Evolutionary conservation across 1,139 yeast species (phyloP), one percentile per base, ranked within the genome.

Genomic region (Suhomyces taliae): DNA sequence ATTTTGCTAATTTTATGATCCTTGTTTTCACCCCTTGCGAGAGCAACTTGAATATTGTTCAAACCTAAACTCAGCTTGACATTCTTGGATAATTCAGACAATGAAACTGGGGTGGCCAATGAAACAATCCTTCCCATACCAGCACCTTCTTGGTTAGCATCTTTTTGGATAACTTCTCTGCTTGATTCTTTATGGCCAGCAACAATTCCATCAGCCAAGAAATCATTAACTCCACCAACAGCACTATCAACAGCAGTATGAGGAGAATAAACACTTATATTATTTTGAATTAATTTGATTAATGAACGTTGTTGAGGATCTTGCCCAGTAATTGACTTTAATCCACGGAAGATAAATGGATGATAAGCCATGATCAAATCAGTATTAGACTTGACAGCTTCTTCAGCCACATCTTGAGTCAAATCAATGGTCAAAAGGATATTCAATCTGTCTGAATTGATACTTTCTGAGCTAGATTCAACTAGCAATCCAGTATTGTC

Each of bases 171-270:
- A 15, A 74, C 62, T 12, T 49, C 58, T 29, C 68, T 59, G 2
- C 61, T 52, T 27, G 46, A 50, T 19, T 62, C 61, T 19, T 56
- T 53, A 9, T 59, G 51, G 0, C 62, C 63, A 8, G 61, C 58
- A 2, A 81, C 63, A 12, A 89, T 67, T 0, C 89, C 88, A 40
- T 80, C 82, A 0, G 82, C 87, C 37, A 93, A 73, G 85, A 96
- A 93, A 62, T 90, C 98, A 57, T 91, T 93, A 49, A 95, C 97
- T 27, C 99, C 99, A 9, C 88, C 90, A 14, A 68, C 67, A 9
- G 95, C 96, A 33, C 97, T 95, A 67, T 95, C 99, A 2, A 93
- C 87, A 0, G 98, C 93, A 0, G 99, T 91, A 61, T 95, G 99
- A 14, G 99, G 99, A 45, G 87, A 87, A 64, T 93, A 93, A 1